phyloP scores from a whole-genome alignment of 805 yeast genomes.

The Wickerhamomyces rabaulensis region DNA sequence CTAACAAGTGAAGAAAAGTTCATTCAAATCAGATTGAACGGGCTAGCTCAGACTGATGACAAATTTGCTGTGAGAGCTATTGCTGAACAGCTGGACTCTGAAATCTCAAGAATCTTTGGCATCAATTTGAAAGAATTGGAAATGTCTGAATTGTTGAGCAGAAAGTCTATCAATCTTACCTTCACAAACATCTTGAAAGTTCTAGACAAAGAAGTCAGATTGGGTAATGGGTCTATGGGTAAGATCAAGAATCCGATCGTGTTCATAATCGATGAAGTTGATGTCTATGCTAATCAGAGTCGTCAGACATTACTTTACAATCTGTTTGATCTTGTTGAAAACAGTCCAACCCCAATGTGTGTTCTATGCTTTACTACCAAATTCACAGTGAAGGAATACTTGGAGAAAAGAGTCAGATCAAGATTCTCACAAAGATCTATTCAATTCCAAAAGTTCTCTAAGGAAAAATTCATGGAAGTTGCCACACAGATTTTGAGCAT shows the following conservation, averaged over 20 bases:
- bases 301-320: slow-evolving; percentile 86
- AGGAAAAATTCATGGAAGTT: slow-evolving; percentile 44
- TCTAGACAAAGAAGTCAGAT: slow-evolving; percentile 34
- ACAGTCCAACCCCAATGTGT: slow-evolving; percentile 63
- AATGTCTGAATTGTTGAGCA: slow-evolving; percentile 34
- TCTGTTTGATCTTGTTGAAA: slow-evolving; percentile 80
- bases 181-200: slow-evolving; percentile 52
- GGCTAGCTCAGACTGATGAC: slow-evolving; percentile 70
- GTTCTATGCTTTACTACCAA: slow-evolving; percentile 77
- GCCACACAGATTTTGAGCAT: slow-evolving; percentile 36
- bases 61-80: slow-evolving; percentile 76
- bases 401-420: slow-evolving; percentile 89
- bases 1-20: slow-evolving; percentile 43
- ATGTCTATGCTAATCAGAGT: slow-evolving; percentile 61
- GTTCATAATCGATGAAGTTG: slow-evolving; percentile 82
- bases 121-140: slow-evolving; percentile 20
- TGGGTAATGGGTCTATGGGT: slow-evolving; percentile 5
- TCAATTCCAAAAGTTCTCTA: slow-evolving; percentile 43
- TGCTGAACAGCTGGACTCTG: slow-evolving; percentile 71
- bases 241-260: slow-evolving; percentile 45
- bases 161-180: slow-evolving; percentile 52
- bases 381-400: slow-evolving; percentile 67
- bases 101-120: slow-evolving; percentile 29
- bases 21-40: slow-evolving; percentile 61
- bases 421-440: slow-evolving; percentile 81